These are phyloP conservation scores for Sporobolus alterniflorus DNA, from an alignment of 202 grass and related monocot species.

Conservation along the genomic window DNA sequence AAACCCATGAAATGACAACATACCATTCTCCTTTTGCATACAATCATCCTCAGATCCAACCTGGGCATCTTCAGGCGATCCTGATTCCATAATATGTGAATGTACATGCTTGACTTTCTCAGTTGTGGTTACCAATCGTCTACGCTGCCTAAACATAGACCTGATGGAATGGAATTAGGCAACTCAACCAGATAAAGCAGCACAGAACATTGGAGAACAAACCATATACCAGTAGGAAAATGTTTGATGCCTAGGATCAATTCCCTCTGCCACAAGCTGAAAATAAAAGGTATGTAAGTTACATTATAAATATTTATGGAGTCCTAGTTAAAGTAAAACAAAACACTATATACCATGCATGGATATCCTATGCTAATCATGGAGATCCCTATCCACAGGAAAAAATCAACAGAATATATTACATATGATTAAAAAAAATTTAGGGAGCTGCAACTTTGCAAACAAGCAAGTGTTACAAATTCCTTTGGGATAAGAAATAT, in stretches of 20 bases:
- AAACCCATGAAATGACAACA: constrained; percentile 37
- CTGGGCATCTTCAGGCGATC: constrained; percentile 74
- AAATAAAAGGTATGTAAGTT: constrained; percentile 31
- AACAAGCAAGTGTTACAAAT: background rate
- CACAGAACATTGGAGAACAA: constrained; percentile 26
- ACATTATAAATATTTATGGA: background rate
- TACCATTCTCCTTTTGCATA: constrained; percentile 68
- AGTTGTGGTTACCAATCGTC: constrained; percentile 48
- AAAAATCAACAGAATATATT: background rate
- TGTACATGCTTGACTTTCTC: constrained; percentile 73
- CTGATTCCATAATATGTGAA: constrained; percentile 80
- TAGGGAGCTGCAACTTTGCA: background rate
- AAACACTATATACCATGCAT: background rate
- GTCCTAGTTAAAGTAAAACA: background rate
- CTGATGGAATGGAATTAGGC: constrained; percentile 51
- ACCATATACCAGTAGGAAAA: constrained; percentile 79
- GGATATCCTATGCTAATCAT: constrained; percentile 1
- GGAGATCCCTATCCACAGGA: constrained; percentile 4
- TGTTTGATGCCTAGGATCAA: constrained; percentile 97
- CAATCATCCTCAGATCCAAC: constrained; percentile 63
- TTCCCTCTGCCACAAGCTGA: constrained; percentile 72
- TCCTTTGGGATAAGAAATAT: background rate
- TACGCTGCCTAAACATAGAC: constrained; percentile 74
- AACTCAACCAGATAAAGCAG: constrained; percentile 28
- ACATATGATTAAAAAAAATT: background rate